These are phyloP conservation scores for Candida qinlingensis DNA, from an alignment of 805 yeast genomes.

Conservation along the genomic window DNA sequence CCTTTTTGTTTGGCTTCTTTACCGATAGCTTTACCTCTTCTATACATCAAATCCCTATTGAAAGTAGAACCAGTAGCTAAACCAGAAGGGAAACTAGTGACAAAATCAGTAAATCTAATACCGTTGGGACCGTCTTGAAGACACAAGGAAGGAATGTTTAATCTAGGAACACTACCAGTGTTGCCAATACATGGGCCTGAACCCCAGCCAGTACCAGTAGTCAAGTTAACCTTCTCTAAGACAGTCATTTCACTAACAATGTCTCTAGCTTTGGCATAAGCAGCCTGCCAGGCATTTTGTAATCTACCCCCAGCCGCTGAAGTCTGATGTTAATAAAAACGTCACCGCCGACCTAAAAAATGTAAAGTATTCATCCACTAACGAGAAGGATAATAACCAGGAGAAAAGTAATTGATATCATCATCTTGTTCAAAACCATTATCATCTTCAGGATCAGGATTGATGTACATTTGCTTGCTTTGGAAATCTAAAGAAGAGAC, in stretches of 20 bases:
- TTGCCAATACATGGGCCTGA: slow-evolving; percentile 59
- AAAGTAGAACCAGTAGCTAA: slow-evolving; percentile 55
- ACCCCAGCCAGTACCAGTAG: slow-evolving; percentile 59
- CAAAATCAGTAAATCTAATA: slow-evolving; percentile 50
- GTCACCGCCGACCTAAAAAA: not conserved
- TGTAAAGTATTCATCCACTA: slow-evolving; percentile 7
- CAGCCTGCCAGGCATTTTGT: slow-evolving; percentile 50
- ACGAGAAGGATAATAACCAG: slow-evolving; percentile 23
- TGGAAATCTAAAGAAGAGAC: slow-evolving; percentile 7
- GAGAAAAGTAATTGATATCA: slow-evolving; percentile 19
- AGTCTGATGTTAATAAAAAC: slow-evolving; percentile 1
- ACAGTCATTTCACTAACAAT: slow-evolving; percentile 52
- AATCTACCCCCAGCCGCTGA: slow-evolving; percentile 41
- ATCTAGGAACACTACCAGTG: slow-evolving; percentile 51
- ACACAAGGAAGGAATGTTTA: slow-evolving; percentile 50
- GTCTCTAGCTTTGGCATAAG: slow-evolving; percentile 49
- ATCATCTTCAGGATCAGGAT: slow-evolving; percentile 16
- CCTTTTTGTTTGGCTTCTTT: slow-evolving; percentile 50
- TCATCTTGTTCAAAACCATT: slow-evolving; percentile 11
- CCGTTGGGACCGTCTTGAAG: slow-evolving; percentile 63
- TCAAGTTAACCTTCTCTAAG: slow-evolving; percentile 48
- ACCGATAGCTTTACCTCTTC: slow-evolving; percentile 54
- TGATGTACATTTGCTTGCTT: slow-evolving; percentile 19
- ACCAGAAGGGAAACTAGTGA: slow-evolving; percentile 54
- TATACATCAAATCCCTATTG: slow-evolving; percentile 44